Evolutionary conservation across 176 grass and related monocot genomes (phyloP), one percentile per base, ranked within the genome.

Genomic region (Typha latifolia): DNA sequence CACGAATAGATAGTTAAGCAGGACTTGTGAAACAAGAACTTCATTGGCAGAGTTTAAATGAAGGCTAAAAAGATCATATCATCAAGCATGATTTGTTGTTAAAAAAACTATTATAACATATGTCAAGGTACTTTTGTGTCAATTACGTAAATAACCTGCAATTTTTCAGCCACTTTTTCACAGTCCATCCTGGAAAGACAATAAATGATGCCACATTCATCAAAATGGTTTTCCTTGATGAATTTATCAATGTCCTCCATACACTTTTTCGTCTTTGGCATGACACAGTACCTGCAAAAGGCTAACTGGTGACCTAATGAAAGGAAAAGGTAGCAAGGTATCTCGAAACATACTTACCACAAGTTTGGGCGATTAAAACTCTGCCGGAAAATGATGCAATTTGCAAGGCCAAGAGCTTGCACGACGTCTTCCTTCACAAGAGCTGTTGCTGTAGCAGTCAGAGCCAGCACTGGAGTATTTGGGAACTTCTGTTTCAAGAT

Each of bases 381-480:
- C 77, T 96, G 92, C 64, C 72, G 67, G 51, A 96, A 96, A 79
- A 96, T 68, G 62, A 96, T 81, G 61, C 92, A 96, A 56, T 96
- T 91, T 66, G 63, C 62, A 19, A 96, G 84, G 61, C 85, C 88
- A 50, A 96, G 63, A 81, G 85, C 92, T 85, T 91, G 92, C 68
- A 96, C 92, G 63, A 96, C 88, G 80, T 96, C 92, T 88, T 88
- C 92, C 81, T 85, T 96, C 21, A 96, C 92, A 52, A 77, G 88
- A 51, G 80, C 88, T 69, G 88, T 96, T 84, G 93, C 85, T 64
- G 88, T 97, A 78, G 93, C 93, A 15, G 83, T 97, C 68, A 97
- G 85, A 61, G 93, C 93, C 73, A 97, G 27, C 48, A 97, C 93
- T 48, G 88, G 88, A 5, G 78, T 78, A 62, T 80, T 66, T 48